Conservation (phyloP, 495 filamentous ascomycete genomes). For the Filosporella fistucella region DNA sequence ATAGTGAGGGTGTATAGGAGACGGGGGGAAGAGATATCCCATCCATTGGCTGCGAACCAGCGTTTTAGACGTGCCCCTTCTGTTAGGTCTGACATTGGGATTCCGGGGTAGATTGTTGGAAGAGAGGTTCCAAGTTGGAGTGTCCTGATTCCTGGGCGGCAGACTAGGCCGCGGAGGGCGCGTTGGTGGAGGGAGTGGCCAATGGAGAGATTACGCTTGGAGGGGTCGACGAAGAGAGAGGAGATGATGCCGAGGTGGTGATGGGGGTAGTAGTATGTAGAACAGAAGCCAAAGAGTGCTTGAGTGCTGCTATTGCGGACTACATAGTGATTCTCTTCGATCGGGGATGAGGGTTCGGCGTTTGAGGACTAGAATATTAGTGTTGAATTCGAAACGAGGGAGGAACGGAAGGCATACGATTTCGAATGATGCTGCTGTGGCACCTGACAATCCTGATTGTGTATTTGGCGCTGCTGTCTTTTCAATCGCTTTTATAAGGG, state of each 20-base stretch:
- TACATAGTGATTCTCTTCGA: conserved; percentile 81
- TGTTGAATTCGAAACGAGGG: neutral
- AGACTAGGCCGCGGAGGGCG: conserved; percentile 66
- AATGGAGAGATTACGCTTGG: conserved; percentile 78
- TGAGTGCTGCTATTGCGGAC: conserved; percentile 88
- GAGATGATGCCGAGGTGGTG: conserved; percentile 72
- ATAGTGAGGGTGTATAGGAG: conserved; percentile 63
- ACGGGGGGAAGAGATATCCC: conserved; percentile 59
- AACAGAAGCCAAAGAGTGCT: conserved; percentile 82
- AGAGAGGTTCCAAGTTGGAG: conserved; percentile 76
- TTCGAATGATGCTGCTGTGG: conserved; percentile 72
- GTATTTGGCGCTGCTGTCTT: conserved; percentile 50
- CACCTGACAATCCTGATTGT: conserved; percentile 56
- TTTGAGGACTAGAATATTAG: conserved; percentile 3
- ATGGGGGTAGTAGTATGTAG: conserved; percentile 72
- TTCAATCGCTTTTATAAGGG: conserved; percentile 59
- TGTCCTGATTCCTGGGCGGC: conserved; percentile 58
- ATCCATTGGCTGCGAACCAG: conserved; percentile 65
- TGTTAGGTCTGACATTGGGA: conserved; percentile 39
- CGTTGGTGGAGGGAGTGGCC: conserved; percentile 80
- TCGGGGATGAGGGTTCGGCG: conserved; percentile 23
- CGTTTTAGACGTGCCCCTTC: conserved; percentile 22
- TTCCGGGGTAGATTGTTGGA: conserved; percentile 74
- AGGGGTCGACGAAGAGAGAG: conserved; percentile 77
- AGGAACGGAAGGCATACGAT: conserved; percentile 50